A percentile compares a stretch with the other conserved stretches of the same genome.
phyloP scores from a whole-genome alignment of 345 rosid species.

The Brassica nigra region DNA sequence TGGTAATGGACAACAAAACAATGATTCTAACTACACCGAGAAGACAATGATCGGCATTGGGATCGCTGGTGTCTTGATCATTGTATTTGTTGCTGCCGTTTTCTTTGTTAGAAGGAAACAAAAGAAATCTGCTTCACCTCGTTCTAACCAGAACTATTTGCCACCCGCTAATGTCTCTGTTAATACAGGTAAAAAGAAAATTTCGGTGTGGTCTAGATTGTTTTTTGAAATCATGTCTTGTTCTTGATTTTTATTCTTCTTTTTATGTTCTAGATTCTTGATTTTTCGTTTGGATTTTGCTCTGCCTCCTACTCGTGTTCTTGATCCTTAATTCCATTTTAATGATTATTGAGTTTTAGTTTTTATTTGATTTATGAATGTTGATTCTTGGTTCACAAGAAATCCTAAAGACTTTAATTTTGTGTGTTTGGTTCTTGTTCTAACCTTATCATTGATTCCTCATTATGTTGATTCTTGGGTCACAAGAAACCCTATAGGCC shows the following conservation, averaged over 20 bases:
- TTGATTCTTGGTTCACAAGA: neutral
- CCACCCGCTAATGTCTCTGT: slow-evolving; percentile 46
- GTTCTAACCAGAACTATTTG: slow-evolving; percentile 39
- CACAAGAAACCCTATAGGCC: too few relatives aligned
- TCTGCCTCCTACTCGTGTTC: neutral
- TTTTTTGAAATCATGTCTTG: slow-evolving; percentile 16
- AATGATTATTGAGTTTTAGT: neutral
- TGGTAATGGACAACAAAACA: slow-evolving; percentile 14
- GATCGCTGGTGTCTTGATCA: slow-evolving; percentile 42
- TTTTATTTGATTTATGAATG: neutral
- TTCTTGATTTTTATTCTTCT: neutral
- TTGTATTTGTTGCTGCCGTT: slow-evolving; percentile 44
- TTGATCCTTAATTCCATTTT: neutral
- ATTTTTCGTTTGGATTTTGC: neutral
- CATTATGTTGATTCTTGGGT: too few relatives aligned
- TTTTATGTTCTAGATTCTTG: neutral
- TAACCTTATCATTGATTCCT: neutral
- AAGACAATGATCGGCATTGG: slow-evolving; percentile 40
- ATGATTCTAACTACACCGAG: slow-evolving; percentile 22
- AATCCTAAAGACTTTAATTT: neutral
- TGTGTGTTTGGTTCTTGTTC: neutral
- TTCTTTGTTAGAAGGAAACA: slow-evolving; percentile 39
- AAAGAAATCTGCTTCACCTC: slow-evolving; percentile 35
- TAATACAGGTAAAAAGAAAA: slow-evolving; percentile 44
- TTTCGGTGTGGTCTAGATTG: slow-evolving; percentile 3